These are phyloP conservation scores for Grosmannia huntii DNA, from an alignment of 2,329 filamentous ascomycete genomes.

Conservation along the genomic window DNA sequence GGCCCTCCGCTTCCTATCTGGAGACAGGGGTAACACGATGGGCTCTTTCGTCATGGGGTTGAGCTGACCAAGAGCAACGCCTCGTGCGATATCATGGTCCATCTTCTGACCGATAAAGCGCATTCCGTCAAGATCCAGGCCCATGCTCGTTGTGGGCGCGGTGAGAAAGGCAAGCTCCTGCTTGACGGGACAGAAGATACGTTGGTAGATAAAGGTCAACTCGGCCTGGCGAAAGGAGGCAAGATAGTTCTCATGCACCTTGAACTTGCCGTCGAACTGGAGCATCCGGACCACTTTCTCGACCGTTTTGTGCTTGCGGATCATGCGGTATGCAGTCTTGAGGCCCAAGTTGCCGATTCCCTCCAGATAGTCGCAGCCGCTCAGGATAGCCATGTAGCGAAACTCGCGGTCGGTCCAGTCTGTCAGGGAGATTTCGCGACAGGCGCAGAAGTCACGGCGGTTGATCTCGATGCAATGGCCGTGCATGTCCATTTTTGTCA, in stretches of 20 bases:
- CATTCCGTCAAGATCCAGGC: slow-evolving; percentile 49
- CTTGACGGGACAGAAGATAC: slow-evolving; percentile 74
- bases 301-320: slow-evolving; percentile 79
- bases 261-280: slow-evolving; percentile 78
- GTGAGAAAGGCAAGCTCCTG: slow-evolving; percentile 65
- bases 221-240: slow-evolving; percentile 77
- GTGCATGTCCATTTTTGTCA: slow-evolving; percentile 91
- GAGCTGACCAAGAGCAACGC: slow-evolving; percentile 68
- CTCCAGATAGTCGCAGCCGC: slow-evolving; percentile 89
- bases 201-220: slow-evolving; percentile 83
- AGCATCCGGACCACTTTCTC: slow-evolving; percentile 72
- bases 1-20: slow-evolving; percentile 23
- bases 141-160: slow-evolving; percentile 47
- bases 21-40: slow-evolving; percentile 30
- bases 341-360: slow-evolving; percentile 76
- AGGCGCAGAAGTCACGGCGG: slow-evolving; percentile 76
- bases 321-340: slow-evolving; percentile 83
- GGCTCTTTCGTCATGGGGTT: slow-evolving; percentile 79
- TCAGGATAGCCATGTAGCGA: slow-evolving; percentile 88
- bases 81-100: slow-evolving; percentile 53
- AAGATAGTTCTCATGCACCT: slow-evolving; percentile 69
- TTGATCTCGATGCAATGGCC: slow-evolving; percentile 89
- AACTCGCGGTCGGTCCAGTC: slow-evolving; percentile 92
- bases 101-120: slow-evolving; percentile 70
- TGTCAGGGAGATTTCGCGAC: slow-evolving; percentile 74